A percentile compares a stretch with the other conserved stretches of the same genome.
phyloP scores from a whole-genome alignment of 2,329 filamentous ascomycete species.

The Ophiocordyceps camponoti-leonardi region DNA sequence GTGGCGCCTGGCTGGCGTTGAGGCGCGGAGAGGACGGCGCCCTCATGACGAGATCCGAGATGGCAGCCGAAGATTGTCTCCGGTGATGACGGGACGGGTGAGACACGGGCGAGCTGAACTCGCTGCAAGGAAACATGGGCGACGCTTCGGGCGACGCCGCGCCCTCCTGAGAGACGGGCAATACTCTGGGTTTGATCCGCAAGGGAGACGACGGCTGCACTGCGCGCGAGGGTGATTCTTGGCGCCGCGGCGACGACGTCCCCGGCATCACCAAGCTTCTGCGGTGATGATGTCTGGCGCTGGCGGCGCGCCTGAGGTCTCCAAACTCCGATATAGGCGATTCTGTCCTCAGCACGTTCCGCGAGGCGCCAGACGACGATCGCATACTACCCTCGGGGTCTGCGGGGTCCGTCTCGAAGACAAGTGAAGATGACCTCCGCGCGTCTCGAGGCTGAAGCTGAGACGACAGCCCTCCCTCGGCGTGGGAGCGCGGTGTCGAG shows the following conservation, averaged over 20 bases:
- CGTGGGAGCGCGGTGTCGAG: slow-evolving; percentile 75
- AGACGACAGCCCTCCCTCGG: slow-evolving; percentile 33
- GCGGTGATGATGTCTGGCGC: slow-evolving; percentile 68
- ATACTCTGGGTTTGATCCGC: slow-evolving; percentile 64
- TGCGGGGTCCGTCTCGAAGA: slow-evolving; percentile 67
- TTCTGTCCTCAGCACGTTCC: slow-evolving; percentile 54
- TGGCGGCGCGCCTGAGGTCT: slow-evolving; percentile 56
- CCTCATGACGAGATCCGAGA: slow-evolving; percentile 49
- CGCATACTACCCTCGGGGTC: slow-evolving; percentile 81
- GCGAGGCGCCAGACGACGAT: slow-evolving; percentile 59
- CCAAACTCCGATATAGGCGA: slow-evolving; percentile 83
- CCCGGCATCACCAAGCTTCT: slow-evolving; percentile 72
- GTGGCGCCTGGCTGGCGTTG: slow-evolving; percentile 56
- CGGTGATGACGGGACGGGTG: slow-evolving; percentile 52
- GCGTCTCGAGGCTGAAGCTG: slow-evolving; percentile 43
- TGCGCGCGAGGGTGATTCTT: slow-evolving; percentile 71
- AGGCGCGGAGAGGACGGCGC: slow-evolving; percentile 72
- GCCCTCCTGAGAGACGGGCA: slow-evolving; percentile 42
- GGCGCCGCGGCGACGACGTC: slow-evolving; percentile 61
- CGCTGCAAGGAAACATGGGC: slow-evolving; percentile 66
- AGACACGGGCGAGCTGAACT: slow-evolving; percentile 60
- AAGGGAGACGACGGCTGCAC: slow-evolving; percentile 74
- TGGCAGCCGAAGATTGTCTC: slow-evolving; percentile 77
- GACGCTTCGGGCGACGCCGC: slow-evolving; percentile 77
- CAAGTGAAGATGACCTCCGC: slow-evolving; percentile 54